These are phyloP conservation scores for Tuber aestivum DNA, from an alignment of 495 filamentous ascomycete species.

Conservation along the genomic window DNA sequence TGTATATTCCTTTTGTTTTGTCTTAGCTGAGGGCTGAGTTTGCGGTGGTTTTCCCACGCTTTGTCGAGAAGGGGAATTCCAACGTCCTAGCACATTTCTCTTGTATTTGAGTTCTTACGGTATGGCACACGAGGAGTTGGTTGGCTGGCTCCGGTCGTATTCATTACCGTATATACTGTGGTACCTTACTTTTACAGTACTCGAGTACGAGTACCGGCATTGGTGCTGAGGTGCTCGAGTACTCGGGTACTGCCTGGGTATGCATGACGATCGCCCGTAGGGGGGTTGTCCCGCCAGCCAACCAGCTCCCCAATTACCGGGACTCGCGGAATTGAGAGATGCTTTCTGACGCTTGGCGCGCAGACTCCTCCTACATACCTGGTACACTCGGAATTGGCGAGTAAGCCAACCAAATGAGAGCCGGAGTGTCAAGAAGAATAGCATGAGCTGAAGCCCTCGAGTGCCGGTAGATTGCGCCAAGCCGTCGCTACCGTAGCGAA, in stretches of 20 bases:
- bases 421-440: neutral
- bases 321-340: neutral
- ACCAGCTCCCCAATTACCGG: too few relatives aligned
- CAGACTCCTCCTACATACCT: neutral
- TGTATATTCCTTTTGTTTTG: too few relatives aligned
- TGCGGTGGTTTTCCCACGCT: too few relatives aligned
- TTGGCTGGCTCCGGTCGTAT: neutral
- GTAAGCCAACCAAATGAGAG: too few relatives aligned
- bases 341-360: neutral
- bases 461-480: neutral
- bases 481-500: neutral
- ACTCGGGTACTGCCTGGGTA: too few relatives aligned
- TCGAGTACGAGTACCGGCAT: too few relatives aligned
- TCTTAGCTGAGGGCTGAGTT: too few relatives aligned
- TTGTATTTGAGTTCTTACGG: too few relatives aligned
- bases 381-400: neutral
- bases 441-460: neutral
- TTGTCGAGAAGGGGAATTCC: too few relatives aligned
- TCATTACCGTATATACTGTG: neutral
- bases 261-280: neutral
- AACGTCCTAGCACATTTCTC: too few relatives aligned
- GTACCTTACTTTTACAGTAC: neutral
- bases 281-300: too few relatives aligned
- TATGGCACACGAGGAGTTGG: neutral
- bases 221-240: too few relatives aligned